Evolutionary conservation across 1,284 basidiomycete species (phyloP), one percentile per base, ranked within the genome.

Genomic region (Golubevia sp.): DNA sequence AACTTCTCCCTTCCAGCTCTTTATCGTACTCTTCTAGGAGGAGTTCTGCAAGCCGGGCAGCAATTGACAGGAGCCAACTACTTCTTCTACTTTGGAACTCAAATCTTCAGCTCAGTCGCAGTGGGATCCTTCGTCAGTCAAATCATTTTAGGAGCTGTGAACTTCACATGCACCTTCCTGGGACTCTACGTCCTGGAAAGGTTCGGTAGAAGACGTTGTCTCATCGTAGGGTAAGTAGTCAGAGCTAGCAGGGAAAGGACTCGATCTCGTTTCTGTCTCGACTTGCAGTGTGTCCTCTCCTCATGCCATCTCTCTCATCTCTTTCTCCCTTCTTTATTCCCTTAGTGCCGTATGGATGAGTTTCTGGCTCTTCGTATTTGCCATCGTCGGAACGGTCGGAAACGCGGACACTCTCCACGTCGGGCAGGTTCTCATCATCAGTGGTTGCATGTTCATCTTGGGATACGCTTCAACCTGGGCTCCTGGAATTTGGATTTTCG

Each of bases 401-500:
- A 85, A 89, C 67, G 90, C 90, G 0, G 77, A 75, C 58, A 3
- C 24, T 34, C 1, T 55, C 54, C 24, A 50, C 56, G 6, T 60
- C 26, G 2, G n/a, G 49, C 23, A 77, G 69, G 70, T 91, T 23
- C 90, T 92, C 88, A 92, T 92, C 70, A 88, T 91, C 68, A 86
- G 88, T n/a, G 89, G 91, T 0, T 92, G 90, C 76, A 75, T 93
- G 76, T 92, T 92, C 85, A 92, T 92, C 76, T 82, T 90, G 30
- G 91, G 90, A 13, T 92, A 90, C 76, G 90, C 91, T 1, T 89
- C 86, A 83, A 91, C 91, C 21, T 92, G 90, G 90, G 80, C 77
- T 0, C 80, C 80, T 1, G 80, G 79, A 52, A 73, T 77, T 21
- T 83, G 80, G 80, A 63, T 78, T 49, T 70, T 76, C 61, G 38